Conservation (phyloP, 148 eudicot genomes). For the Heliamphora exappendiculata region DNA sequence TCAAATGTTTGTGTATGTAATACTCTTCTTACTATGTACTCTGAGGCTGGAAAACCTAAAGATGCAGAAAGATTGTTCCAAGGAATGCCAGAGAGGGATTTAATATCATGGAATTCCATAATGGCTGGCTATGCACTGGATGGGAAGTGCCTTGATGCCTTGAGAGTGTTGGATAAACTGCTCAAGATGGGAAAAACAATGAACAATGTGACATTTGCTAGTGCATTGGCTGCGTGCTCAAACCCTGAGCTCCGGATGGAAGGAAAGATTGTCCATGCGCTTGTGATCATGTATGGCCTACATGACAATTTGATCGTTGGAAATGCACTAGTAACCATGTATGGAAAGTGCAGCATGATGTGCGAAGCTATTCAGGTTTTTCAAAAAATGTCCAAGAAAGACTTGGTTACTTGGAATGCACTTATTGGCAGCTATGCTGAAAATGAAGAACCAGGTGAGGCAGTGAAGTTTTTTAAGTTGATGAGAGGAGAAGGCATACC, state of each 20-base stretch:
- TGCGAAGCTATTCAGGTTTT: constrained; percentile 42
- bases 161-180: constrained; percentile 33
- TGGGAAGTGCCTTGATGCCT: constrained; percentile 39
- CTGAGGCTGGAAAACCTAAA: constrained; percentile 36
- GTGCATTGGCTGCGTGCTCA: constrained; percentile 67
- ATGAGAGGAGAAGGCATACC: constrained; percentile 37
- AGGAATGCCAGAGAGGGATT: constrained; percentile 50
- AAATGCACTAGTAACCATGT: constrained; percentile 67
- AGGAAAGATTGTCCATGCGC: constrained; percentile 54
- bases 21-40: constrained; percentile 67
- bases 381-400: constrained; percentile 34
- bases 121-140: constrained; percentile 50
- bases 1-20: constrained; percentile 47
- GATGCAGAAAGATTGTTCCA: constrained; percentile 42
- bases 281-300: constrained; percentile 44
- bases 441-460: constrained; percentile 43
- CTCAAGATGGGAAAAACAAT: constrained; percentile 19
- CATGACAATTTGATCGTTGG: constrained; percentile 46
- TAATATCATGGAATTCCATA: constrained; percentile 74
- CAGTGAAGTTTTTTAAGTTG: constrained; percentile 32
- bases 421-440: constrained; percentile 64
- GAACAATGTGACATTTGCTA: constrained; percentile 55
- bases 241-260: constrained; percentile 35
- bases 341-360: constrained; percentile 56
- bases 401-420: constrained; percentile 75